Base-by-base conservation (phyloP, 768 basidiomycete species). In the Boletus huronensis region DNA sequence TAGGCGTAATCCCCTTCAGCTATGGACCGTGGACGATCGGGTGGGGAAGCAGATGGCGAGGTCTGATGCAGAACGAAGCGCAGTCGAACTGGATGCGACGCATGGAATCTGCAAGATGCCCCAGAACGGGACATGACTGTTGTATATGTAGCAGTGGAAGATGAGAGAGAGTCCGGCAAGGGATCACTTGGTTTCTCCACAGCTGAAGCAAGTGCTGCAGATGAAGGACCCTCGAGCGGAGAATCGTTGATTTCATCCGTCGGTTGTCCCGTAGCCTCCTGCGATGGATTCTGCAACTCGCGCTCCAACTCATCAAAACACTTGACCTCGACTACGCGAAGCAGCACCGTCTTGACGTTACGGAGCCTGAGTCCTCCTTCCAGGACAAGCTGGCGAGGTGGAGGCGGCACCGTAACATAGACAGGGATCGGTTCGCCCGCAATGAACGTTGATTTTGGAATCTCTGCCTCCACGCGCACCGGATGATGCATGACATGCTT, bases 91-190 rank as follows among this genome's bases (percentile, higher is more conserved):
- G 88, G 79, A 14, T 80, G 81, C 42, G 82, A 78, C 0, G 85
- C 82, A 61, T 97, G 93, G 67, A 97, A 93, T 43, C 93, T 85
- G 68, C 93, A 93, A 19, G 92, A 88, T 40, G 93, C 94, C 43
- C 96, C 96, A 14, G 94, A 93, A 7, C 88, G 82, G 13, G 92
- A 85, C 26, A 98, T 75, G 48, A 86, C 77, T 3, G 79, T 76
- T 36, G 77, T 73, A 59, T 80, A 79, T 39, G 76, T 71, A 17
- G 78, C 72, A 28, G 75, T 74, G 55, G 74, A 74, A 19, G 71
- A 58, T 5, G 58, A 54, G 23, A 75, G 72, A n/a, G 77, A 74
- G 28, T 63, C 62, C 53, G 78, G 78, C 31, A 77, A 74, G 3
- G 75, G 74, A 6, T 74, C 66, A 56, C 62, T 64, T 25, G 64